These are phyloP conservation scores for Trametes cinnabarina DNA, from an alignment of 768 basidiomycete species.

Conservation along the genomic window DNA sequence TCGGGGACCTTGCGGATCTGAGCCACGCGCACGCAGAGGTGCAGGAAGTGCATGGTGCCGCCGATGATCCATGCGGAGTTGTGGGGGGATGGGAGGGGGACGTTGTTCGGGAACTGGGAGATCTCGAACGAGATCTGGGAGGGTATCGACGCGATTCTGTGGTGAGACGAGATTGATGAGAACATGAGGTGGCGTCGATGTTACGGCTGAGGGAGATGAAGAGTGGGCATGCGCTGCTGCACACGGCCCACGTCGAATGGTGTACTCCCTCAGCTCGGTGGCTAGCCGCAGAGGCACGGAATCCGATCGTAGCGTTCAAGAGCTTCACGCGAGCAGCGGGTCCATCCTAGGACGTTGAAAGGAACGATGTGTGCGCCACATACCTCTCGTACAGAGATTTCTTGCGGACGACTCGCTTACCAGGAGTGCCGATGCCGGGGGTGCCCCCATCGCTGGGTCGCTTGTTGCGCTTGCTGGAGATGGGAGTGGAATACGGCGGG, in stretches of 20 bases:
- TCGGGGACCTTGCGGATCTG: conserved; percentile 56
- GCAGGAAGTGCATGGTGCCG: conserved; percentile 60
- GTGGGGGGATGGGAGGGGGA: conserved; percentile 67
- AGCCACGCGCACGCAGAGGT: conserved; percentile 62
- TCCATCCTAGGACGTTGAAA: too few relatives aligned
- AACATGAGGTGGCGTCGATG: too few relatives aligned
- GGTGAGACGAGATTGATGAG: not conserved
- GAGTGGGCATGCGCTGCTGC: too few relatives aligned
- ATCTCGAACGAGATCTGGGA: conserved; percentile 75
- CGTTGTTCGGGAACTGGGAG: conserved; percentile 78
- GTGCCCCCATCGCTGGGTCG: conserved; percentile 18
- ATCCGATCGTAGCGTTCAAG: too few relatives aligned
- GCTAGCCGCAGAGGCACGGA: too few relatives aligned
- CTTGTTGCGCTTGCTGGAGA: conserved; percentile 37
- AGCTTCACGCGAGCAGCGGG: too few relatives aligned
- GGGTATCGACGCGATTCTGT: conserved; percentile 62
- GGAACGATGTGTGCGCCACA: too few relatives aligned
- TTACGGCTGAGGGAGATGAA: too few relatives aligned
- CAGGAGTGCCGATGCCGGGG: conserved; percentile 36
- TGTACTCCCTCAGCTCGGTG: too few relatives aligned
- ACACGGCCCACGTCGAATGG: too few relatives aligned
- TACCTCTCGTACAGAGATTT: conserved; percentile 65
- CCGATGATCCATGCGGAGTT: conserved; percentile 68
- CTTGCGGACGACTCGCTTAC: conserved; percentile 61
- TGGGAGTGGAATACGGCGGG: conserved; percentile 70